Conservation (phyloP, 2,329 filamentous ascomycete genomes). For the Aspergillus sp. region DNA sequence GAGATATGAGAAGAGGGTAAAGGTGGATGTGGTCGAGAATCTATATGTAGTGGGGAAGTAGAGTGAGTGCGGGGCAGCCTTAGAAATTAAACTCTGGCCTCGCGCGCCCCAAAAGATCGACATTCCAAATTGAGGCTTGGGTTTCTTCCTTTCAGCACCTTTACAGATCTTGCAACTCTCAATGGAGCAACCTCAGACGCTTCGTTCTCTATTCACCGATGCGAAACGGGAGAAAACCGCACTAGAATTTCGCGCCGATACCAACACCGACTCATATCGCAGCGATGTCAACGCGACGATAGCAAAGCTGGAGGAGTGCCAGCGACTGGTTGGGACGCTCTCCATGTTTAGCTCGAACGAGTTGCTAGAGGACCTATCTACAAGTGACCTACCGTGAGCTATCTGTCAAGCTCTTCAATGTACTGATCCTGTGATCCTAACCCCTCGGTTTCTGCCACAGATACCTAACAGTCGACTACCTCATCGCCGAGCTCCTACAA, state of each 20-base stretch:
- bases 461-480: conserved; percentile 77
- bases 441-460: conserved; percentile 40
- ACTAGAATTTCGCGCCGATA: conserved; percentile 68
- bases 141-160: neutral
- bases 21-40: neutral
- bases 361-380: conserved; percentile 80
- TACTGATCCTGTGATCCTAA: conserved; percentile 31
- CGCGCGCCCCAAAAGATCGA: conserved; percentile 17
- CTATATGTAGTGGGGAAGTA: conserved; percentile 3
- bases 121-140: conserved; percentile 30
- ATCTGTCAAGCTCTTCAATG: no score
- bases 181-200: conserved; percentile 57
- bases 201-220: conserved; percentile 58
- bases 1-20: neutral
- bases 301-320: conserved; percentile 72
- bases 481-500: conserved; percentile 78
- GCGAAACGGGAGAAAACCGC: conserved; percentile 60
- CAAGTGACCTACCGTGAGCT: conserved; percentile 75
- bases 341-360: conserved; percentile 93
- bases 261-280: conserved; percentile 68
- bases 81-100: conserved; percentile 24
- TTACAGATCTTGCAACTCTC: conserved; percentile 18
- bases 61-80: conserved; percentile 20
- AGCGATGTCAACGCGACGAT: conserved; percentile 70
- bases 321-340: conserved; percentile 69